phyloP scores from a whole-genome alignment of 176 grass and related monocot species.

The Tuctoria greenei region DNA sequence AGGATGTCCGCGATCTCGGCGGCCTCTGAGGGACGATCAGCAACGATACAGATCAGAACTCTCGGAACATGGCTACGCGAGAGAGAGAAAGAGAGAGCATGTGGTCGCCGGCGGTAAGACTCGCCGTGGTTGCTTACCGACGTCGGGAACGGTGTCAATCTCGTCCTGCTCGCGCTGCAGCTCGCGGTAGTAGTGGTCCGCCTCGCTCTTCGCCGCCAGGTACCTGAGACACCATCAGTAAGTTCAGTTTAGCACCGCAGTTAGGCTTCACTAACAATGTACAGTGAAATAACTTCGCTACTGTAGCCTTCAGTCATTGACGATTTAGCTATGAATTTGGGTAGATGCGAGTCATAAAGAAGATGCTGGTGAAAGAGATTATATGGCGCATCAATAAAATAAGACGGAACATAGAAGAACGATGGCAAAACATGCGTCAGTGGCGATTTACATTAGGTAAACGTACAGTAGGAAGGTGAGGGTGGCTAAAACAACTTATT shows the following conservation, averaged over 20 bases:
- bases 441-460: too few relatives aligned
- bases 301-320: background rate
- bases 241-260: background rate
- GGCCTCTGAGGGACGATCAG: slow-evolving; percentile 48
- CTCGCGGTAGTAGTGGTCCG: slow-evolving; percentile 85
- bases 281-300: background rate
- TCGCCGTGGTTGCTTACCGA: slow-evolving; percentile 10
- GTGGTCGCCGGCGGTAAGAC: background rate
- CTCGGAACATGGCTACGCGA: background rate
- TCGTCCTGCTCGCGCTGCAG: slow-evolving; percentile 85
- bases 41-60: background rate
- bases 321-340: background rate
- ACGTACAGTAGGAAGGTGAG: too few relatives aligned
- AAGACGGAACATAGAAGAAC: too few relatives aligned
- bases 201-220: slow-evolving; percentile 89
- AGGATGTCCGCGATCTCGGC: slow-evolving; percentile 88
- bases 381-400: too few relatives aligned
- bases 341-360: background rate
- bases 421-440: too few relatives aligned
- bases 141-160: slow-evolving; percentile 80
- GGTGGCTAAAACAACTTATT: too few relatives aligned
- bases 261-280: background rate
- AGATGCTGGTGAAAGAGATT: background rate
- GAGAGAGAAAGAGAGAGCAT: too few relatives aligned
- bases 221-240: slow-evolving; percentile 48